A percentile compares a stretch with the other conserved stretches of the same genome.
Evolutionary conservation across 2,329 filamentous ascomycete species (phyloP).

Genomic region (Colletotrichum sp.): DNA sequence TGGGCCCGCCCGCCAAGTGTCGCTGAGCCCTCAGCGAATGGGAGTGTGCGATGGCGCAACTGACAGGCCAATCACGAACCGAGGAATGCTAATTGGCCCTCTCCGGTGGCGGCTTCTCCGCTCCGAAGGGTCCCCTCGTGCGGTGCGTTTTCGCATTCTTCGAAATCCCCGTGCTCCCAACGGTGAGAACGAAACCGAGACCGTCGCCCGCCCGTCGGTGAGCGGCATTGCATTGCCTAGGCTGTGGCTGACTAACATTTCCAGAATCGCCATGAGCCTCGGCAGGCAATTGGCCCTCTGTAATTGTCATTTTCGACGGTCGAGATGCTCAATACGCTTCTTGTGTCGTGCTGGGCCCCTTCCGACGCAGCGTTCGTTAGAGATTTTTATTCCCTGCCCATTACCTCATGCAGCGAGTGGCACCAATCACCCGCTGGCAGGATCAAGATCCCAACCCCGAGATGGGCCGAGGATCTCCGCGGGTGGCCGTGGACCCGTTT

Average conservation of each 20-base stretch:
- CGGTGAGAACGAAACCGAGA: neutral
- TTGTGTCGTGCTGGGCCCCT: neutral
- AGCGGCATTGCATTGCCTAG: neutral
- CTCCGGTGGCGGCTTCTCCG: constrained; percentile 13
- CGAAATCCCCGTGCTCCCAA: neutral
- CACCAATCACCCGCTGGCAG: neutral
- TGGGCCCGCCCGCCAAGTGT: neutral
- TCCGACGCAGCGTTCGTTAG: neutral
- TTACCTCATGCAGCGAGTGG: neutral
- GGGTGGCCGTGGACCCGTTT: neutral
- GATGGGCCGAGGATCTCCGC: constrained; percentile 4
- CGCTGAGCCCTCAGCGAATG: neutral
- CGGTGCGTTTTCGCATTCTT: neutral
- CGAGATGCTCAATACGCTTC: neutral
- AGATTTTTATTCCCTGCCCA: neutral
- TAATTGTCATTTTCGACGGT: neutral
- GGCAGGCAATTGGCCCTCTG: neutral
- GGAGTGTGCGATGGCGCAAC: neutral
- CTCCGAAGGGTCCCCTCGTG: neutral
- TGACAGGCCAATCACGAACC: constrained; percentile 1
- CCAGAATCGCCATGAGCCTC: neutral
- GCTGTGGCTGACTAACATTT: constrained; percentile 3
- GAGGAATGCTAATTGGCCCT: constrained; percentile 4
- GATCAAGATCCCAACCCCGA: constrained; percentile 6
- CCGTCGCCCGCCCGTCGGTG: neutral